Percentiles rank a stretch among this genome's conserved stretches.
phyloP scores from a whole-genome alignment of 1,139 yeast species.

The Candida labiduridarum region DNA sequence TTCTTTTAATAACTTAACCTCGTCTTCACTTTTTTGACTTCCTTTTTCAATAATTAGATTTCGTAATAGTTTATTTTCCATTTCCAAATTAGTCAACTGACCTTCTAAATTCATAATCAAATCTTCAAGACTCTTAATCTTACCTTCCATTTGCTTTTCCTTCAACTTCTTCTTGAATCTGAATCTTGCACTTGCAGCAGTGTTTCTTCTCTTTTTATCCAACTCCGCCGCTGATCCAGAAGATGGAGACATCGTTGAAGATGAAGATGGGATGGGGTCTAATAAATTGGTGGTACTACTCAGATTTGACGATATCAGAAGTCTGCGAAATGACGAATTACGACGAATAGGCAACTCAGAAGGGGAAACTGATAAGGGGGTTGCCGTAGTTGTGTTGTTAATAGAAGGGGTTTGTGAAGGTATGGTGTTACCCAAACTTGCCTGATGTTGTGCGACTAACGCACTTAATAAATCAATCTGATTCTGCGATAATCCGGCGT shows the following conservation, averaged over 20 bases:
- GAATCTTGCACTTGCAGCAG: slow-evolving; percentile 82
- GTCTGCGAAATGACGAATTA: slow-evolving; percentile 14
- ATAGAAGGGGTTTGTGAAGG: slow-evolving; percentile 11
- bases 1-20: slow-evolving; percentile 39
- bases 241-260: slow-evolving; percentile 1
- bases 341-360: slow-evolving; percentile 26
- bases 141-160: slow-evolving; percentile 82
- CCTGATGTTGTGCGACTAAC: slow-evolving; percentile 69
- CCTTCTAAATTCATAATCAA: slow-evolving; percentile 61
- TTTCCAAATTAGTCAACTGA: slow-evolving; percentile 58
- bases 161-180: slow-evolving; percentile 79
- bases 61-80: slow-evolving; percentile 63
- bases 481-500: slow-evolving; percentile 65
- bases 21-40: slow-evolving; percentile 44
- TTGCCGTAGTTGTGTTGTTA: background rate
- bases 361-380: slow-evolving; percentile 11
- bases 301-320: slow-evolving; percentile 1
- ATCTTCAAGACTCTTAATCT: slow-evolving; percentile 63
- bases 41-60: slow-evolving; percentile 56
- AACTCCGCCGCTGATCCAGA: slow-evolving; percentile 12
- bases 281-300: slow-evolving; percentile 3
- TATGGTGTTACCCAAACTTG: slow-evolving; percentile 27
- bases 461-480: slow-evolving; percentile 76
- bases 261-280: slow-evolving; percentile 1
- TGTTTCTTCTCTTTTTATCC: slow-evolving; percentile 72